Percentiles rank a stretch among this genome's conserved stretches.
These are phyloP conservation scores for Colletotrichum sp. DNA, from an alignment of 2,329 filamentous ascomycete species.

Conservation along the genomic window DNA sequence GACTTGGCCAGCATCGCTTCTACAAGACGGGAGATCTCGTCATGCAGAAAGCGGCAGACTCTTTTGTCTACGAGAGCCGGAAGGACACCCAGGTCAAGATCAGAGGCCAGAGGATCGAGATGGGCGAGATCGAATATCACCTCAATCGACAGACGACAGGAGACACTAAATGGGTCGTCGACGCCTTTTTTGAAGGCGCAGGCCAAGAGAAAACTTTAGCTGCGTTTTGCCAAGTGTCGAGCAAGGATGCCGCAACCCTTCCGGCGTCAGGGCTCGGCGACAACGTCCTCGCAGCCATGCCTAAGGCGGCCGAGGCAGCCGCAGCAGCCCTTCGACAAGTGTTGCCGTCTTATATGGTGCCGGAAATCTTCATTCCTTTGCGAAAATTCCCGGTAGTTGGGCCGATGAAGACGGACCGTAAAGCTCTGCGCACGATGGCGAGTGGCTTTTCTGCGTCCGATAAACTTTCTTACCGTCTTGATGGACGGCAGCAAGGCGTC, in stretches of 20 bases:
- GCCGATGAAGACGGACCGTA: background rate
- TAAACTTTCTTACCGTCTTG: background rate
- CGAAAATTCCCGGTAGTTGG: fast-evolving
- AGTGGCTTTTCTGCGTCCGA: background rate
- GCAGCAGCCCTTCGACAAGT: background rate
- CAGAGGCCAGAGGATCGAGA: background rate
- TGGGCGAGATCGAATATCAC: background rate
- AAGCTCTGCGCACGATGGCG: background rate
- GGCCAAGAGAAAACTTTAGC: background rate
- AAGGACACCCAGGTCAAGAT: background rate
- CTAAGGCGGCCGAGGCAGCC: background rate
- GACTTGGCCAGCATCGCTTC: background rate
- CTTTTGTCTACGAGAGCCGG: background rate
- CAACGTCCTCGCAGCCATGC: background rate
- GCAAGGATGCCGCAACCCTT: background rate
- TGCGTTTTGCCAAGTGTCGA: background rate
- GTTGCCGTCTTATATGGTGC: background rate
- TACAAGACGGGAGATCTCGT: background rate
- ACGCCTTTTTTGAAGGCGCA: background rate
- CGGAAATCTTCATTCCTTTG: background rate
- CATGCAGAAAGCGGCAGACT: background rate
- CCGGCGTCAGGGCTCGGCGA: background rate
- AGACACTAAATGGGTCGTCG: background rate
- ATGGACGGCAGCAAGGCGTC: background rate
- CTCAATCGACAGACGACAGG: background rate